phyloP scores from a whole-genome alignment of 768 basidiomycete genomes.

The Leccinum rimulosum region DNA sequence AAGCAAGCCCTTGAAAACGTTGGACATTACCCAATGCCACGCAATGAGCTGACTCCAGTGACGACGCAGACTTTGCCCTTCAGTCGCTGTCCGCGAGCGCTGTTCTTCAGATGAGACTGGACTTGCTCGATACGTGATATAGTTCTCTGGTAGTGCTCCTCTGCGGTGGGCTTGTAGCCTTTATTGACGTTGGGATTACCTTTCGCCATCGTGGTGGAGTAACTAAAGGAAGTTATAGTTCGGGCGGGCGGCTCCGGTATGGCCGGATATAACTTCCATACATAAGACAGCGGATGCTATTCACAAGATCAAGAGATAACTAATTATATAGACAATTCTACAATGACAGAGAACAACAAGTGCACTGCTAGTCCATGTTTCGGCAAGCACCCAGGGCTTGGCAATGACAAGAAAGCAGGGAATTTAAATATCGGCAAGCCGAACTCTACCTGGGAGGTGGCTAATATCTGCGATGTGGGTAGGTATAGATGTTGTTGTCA shows the following conservation, averaged over 20 bases:
- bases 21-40: constrained; percentile 76
- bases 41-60: constrained; percentile 83
- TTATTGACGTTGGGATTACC: constrained; percentile 3
- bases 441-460: not conserved
- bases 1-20: constrained; percentile 5
- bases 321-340: constrained; percentile 3
- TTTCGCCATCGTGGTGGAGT: constrained; percentile 15
- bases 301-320: constrained; percentile 7
- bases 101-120: constrained; percentile 58
- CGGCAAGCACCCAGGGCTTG: constrained; percentile 9
- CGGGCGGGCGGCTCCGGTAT: not conserved
- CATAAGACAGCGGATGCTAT: not conserved
- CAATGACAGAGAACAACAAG: constrained; percentile 5
- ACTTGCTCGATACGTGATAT: constrained; percentile 65
- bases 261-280: not conserved
- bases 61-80: constrained; percentile 81
- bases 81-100: constrained; percentile 55
- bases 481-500: constrained; percentile 14
- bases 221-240: not conserved
- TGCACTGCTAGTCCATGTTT: constrained; percentile 11
- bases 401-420: constrained; percentile 6
- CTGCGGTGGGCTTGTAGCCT: constrained; percentile 24
- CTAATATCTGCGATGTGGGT: constrained; percentile 9
- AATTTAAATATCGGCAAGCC: constrained; percentile 6
- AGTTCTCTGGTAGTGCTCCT: constrained; percentile 59